A percentile compares a stretch with the other conserved stretches of the same genome.
These are phyloP conservation scores for Diatrype stigma DNA, from an alignment of 2,329 filamentous ascomycete species.

Conservation along the genomic window DNA sequence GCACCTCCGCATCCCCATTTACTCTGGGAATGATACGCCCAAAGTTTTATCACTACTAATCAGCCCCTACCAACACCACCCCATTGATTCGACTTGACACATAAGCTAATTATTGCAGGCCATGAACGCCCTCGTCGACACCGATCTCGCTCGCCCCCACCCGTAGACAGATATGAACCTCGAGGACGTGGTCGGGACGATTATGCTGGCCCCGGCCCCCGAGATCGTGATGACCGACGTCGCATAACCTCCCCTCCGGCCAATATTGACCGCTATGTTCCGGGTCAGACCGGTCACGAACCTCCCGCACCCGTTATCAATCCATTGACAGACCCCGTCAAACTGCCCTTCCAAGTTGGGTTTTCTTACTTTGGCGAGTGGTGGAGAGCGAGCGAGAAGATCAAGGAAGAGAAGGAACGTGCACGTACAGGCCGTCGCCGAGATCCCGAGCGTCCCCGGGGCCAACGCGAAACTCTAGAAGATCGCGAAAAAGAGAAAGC, in stretches of 20 bases:
- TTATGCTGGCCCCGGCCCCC: slow-evolving; percentile 43
- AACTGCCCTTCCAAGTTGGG: slow-evolving; percentile 73
- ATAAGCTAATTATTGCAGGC: slow-evolving; percentile 35
- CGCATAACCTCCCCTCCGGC: slow-evolving; percentile 59
- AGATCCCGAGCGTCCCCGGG: slow-evolving; percentile 59
- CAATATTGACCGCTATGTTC: slow-evolving; percentile 82
- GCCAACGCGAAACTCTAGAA: slow-evolving; percentile 59
- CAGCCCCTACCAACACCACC: background rate
- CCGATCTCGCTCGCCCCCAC: slow-evolving; percentile 66
- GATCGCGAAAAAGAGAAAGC: slow-evolving; percentile 76
- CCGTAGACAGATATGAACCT: slow-evolving; percentile 75
- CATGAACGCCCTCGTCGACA: slow-evolving; percentile 55
- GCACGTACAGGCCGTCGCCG: slow-evolving; percentile 64
- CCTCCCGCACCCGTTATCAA: slow-evolving; percentile 53
- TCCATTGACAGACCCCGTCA: slow-evolving; percentile 67
- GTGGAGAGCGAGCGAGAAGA: slow-evolving; percentile 78
- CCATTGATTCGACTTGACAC: background rate
- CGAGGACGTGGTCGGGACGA: slow-evolving; percentile 63
- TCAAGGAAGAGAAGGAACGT: slow-evolving; percentile 77
- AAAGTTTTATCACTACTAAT: background rate
- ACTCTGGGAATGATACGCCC: background rate
- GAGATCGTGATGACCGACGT: slow-evolving; percentile 55
- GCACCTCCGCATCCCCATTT: background rate
- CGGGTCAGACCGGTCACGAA: slow-evolving; percentile 58
- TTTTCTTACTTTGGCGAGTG: slow-evolving; percentile 85